Percentiles rank a stretch among this genome's conserved stretches.
Conservation (phyloP, 306 rosid genomes). For the Lathyrus aphaca region DNA sequence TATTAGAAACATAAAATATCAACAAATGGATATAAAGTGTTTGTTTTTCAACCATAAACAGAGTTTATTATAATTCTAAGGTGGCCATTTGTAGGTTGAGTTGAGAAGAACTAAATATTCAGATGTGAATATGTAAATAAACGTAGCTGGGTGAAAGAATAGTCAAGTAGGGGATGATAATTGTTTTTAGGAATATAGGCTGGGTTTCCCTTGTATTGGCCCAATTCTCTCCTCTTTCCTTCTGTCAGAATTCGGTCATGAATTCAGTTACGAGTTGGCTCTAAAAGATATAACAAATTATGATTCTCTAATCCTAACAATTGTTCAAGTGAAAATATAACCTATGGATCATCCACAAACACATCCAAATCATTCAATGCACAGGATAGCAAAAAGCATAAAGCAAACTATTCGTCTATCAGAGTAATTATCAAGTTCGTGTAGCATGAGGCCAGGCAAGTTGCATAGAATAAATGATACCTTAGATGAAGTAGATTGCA, state of each 20-base stretch:
- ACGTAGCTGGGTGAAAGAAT: slow-evolving; percentile 2
- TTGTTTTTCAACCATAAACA: background rate
- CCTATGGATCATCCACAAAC: slow-evolving; percentile 21
- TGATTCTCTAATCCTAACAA: too few relatives aligned
- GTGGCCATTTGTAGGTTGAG: slow-evolving; percentile 1
- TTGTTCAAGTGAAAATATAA: slow-evolving; percentile 15
- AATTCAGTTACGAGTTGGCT: too few relatives aligned
- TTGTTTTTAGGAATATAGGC: background rate
- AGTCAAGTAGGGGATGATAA: background rate
- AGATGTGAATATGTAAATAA: background rate
- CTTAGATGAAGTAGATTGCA: slow-evolving; percentile 89
- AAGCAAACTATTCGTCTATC: slow-evolving; percentile 11
- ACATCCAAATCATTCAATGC: slow-evolving; percentile 26
- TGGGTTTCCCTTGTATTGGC: too few relatives aligned
- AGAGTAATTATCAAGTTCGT: slow-evolving; percentile 27
- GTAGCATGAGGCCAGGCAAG: background rate
- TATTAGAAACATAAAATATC: slow-evolving; percentile 25
- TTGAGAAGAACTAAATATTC: slow-evolving; percentile 3
- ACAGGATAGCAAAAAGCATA: slow-evolving; percentile 20
- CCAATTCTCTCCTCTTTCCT: too few relatives aligned
- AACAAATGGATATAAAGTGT: slow-evolving; percentile 5
- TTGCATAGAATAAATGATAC: slow-evolving; percentile 43
- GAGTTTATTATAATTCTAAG: slow-evolving; percentile 5
- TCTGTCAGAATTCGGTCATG: too few relatives aligned
- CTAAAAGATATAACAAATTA: too few relatives aligned